These are phyloP conservation scores for Zanthoxylum bungeanum DNA, from an alignment of 345 rosid species.

Conservation along the genomic window DNA sequence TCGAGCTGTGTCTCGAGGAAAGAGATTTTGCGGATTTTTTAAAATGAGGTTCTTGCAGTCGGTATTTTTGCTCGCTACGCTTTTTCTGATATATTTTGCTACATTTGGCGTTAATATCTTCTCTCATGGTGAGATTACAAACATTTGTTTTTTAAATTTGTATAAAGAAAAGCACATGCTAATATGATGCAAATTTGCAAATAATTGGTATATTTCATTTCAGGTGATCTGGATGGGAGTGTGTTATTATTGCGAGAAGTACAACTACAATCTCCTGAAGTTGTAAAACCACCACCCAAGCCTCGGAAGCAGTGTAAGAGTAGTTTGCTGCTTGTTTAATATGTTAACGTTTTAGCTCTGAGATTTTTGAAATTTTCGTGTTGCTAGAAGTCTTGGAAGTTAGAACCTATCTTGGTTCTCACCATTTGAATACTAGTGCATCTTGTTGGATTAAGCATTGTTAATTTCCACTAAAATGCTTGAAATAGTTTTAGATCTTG, in stretches of 20 bases:
- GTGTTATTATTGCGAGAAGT: slow-evolving; percentile 18
- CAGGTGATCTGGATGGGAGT: slow-evolving; percentile 35
- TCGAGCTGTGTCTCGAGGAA: slow-evolving; percentile 49
- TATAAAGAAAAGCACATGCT: background rate
- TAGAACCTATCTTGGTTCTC: background rate
- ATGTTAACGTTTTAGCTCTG: background rate
- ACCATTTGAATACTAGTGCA: background rate
- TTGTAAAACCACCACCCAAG: slow-evolving; percentile 18
- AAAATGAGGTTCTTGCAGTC: slow-evolving; percentile 43
- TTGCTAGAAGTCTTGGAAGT: background rate
- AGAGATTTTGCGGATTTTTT: slow-evolving; percentile 49
- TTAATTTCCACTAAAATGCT: background rate
- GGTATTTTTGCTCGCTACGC: slow-evolving; percentile 37
- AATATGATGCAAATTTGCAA: background rate
- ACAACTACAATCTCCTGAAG: slow-evolving; percentile 9
- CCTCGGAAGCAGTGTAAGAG: slow-evolving; percentile 43
- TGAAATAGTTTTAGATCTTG: background rate
- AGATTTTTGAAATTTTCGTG: background rate
- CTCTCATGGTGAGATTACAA: slow-evolving; percentile 51
- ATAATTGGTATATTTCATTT: background rate
- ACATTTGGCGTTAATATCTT: slow-evolving; percentile 49
- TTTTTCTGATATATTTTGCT: slow-evolving; percentile 46
- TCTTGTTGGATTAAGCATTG: background rate
- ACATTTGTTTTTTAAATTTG: background rate
- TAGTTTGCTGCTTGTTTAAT: slow-evolving; percentile 9